Evolutionary conservation across 768 basidiomycete genomes (phyloP), one percentile per base, ranked within the genome.

Genomic region (Agaricus sinodeliciosus): DNA sequence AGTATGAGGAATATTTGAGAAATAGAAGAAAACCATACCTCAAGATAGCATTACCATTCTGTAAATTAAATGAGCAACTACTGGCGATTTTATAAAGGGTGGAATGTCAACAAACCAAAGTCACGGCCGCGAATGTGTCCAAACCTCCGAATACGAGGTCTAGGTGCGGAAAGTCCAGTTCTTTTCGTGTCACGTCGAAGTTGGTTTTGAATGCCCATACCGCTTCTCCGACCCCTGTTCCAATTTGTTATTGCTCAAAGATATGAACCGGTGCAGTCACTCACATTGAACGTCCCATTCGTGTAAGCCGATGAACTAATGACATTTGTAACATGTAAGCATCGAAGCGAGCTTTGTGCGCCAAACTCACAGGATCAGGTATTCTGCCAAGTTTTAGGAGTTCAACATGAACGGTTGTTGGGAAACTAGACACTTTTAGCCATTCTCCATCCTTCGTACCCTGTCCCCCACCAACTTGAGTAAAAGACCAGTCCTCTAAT

Each of bases 251-350:
- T n/a, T 16, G 2, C 28, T 15, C n/a, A 48, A 45, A 25, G 9
- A 16, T 18, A 7, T 42, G 16, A 43, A 34, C 19, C 37, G 27
- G 46, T 28, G 25, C 13, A 5, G 15, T 51, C 3, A 64, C 81
- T 60, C 57, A 91, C 92, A 94, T 71, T 95, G 94, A 12, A 92
- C 85, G 60, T 93, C 87, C 84, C 87, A 91, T 65, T 95, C 94
- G 56, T 87, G 76, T 55, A 92, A 69, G 9, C 85, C 89, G 41
- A 88, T 59, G 57, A 87, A 86, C 87, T 90, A 58, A 22, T 57
- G 13, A 13, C 15, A 7, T 43, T 18, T 15, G 25, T 15, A 28
- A 31, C 19, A 41, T 27, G 25, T 55, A 16, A 51, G 41, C 26
- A 26, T 18, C 16, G n/a, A n/a, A 4, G 2, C n/a, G 26, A 40